Evolutionary conservation across 2,329 filamentous ascomycete genomes (phyloP).

Genomic region (Rutstroemia sp.): DNA sequence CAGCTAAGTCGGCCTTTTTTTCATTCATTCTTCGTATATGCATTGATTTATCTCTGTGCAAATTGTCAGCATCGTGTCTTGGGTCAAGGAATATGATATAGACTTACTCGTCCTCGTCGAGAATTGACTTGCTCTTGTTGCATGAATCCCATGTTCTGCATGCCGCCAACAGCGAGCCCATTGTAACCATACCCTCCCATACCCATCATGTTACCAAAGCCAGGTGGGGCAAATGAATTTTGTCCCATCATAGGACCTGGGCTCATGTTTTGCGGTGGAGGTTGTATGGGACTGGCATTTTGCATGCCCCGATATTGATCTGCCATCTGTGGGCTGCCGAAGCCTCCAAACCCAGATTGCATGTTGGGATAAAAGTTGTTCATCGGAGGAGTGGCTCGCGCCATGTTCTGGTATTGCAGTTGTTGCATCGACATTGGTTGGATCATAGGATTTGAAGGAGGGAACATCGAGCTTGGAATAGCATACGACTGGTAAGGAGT

Average conservation of each 20-base stretch:
- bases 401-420: slow-evolving; percentile 50
- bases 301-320: slow-evolving; percentile 49
- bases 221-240: slow-evolving; percentile 42
- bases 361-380: slow-evolving; percentile 50
- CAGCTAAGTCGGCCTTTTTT: no score
- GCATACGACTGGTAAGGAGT: slow-evolving; percentile 44
- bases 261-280: slow-evolving; percentile 33
- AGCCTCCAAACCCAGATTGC: slow-evolving; percentile 49
- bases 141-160: slow-evolving; percentile 44
- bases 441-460: slow-evolving; percentile 36
- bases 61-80: no score
- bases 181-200: slow-evolving; percentile 40
- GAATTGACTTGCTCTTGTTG: slow-evolving; percentile 49
- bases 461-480: slow-evolving; percentile 45
- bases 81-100: no score
- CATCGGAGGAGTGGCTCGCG: slow-evolving; percentile 44
- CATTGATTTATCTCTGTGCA: no score
- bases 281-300: slow-evolving; percentile 43
- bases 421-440: slow-evolving; percentile 43
- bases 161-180: slow-evolving; percentile 33
- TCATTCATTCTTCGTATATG: no score
- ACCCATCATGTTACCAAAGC: slow-evolving; percentile 40
- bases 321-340: slow-evolving; percentile 38
- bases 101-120: slow-evolving; percentile 49
- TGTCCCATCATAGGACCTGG: slow-evolving; percentile 32